A percentile compares a stretch with the other conserved stretches of the same genome.
Conservation (phyloP, 768 basidiomycete species). For the Tricholoma saponaceum region DNA sequence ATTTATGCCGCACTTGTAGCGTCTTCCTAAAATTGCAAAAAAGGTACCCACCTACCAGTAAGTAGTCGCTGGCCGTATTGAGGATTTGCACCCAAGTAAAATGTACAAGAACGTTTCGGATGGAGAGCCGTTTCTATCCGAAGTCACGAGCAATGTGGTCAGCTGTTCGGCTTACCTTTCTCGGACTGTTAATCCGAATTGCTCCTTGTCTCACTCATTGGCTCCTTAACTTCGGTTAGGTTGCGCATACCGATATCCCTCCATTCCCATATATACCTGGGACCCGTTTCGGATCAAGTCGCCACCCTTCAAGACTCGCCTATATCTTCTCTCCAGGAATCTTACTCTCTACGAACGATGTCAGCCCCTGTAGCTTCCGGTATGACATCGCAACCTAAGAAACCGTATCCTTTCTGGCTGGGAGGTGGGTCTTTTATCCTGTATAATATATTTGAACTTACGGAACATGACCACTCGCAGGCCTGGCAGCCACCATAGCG, state of each 20-base stretch:
- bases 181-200: neutral
- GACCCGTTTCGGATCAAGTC: neutral
- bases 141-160: neutral
- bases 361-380: slow-evolving; percentile 9
- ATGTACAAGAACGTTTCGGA: no score
- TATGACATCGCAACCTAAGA: slow-evolving; percentile 31
- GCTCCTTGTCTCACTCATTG: neutral
- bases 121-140: neutral
- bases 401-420: slow-evolving; percentile 86
- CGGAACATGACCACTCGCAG: slow-evolving; percentile 22
- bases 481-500: slow-evolving; percentile 80
- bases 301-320: neutral
- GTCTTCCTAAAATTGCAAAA: no score
- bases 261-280: neutral
- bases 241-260: neutral
- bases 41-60: no score
- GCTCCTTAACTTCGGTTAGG: neutral
- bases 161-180: neutral
- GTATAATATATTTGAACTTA: neutral
- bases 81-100: no score
- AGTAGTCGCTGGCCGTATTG: no score
- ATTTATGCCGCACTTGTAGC: no score
- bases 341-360: slow-evolving; percentile 6
- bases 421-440: slow-evolving; percentile 47
- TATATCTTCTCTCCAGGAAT: neutral